Evolutionary conservation across 441 rosid genomes (phyloP).

Genomic region (Populus tomentosa): DNA sequence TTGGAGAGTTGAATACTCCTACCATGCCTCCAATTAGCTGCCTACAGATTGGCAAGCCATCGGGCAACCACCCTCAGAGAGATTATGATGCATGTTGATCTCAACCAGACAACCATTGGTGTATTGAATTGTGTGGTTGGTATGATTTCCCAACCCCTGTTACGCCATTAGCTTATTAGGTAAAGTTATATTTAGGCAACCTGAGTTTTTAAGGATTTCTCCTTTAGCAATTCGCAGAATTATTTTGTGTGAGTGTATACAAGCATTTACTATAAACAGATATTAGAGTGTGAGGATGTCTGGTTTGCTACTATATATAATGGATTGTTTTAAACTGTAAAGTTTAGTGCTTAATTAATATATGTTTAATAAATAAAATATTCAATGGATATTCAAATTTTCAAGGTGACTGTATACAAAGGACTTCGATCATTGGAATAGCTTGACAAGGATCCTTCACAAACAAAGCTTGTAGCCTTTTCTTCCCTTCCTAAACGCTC

Average conservation of each 20-base stretch:
- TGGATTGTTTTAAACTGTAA: constrained; percentile 19
- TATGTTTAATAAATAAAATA: constrained; percentile 26
- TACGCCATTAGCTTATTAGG: constrained; percentile 36
- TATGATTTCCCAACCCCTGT: constrained; percentile 43
- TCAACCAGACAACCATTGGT: constrained; percentile 22
- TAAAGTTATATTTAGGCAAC: constrained; percentile 24
- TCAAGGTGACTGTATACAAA: neutral
- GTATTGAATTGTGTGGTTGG: constrained; percentile 46
- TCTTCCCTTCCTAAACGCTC: neutral
- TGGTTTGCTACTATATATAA: constrained; percentile 17
- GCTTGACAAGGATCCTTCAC: neutral
- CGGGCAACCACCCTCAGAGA: constrained; percentile 50
- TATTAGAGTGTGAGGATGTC: constrained; percentile 24
- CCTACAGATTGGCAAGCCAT: constrained; percentile 69
- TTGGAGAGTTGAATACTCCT: constrained; percentile 71
- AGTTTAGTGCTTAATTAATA: constrained; percentile 8
- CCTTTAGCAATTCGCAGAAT: neutral
- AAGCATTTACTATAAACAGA: constrained; percentile 18
- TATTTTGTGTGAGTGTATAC: constrained; percentile 17
- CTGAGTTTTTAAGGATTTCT: constrained; percentile 19
- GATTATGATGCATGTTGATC: constrained; percentile 59
- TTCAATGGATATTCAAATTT: constrained; percentile 2
- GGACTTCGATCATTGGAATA: neutral
- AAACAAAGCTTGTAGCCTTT: neutral
- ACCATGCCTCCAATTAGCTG: constrained; percentile 73